phyloP scores from a whole-genome alignment of 352 stramenopile species.

The Globisporangium ultimum region DNA sequence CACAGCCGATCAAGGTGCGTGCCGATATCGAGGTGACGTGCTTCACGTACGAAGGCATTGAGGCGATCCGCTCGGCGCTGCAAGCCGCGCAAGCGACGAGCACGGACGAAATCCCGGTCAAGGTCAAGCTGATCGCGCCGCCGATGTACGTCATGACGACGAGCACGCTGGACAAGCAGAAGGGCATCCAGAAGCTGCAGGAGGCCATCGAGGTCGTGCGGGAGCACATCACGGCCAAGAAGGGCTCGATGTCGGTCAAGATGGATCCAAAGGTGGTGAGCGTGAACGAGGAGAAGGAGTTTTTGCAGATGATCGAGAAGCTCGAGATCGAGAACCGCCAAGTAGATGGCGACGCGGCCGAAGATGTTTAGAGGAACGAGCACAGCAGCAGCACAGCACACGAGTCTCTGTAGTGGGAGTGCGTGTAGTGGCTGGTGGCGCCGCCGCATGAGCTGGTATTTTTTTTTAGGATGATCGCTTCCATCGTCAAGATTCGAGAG shows the following conservation, averaged over 20 bases:
- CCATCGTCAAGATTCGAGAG: too few relatives aligned
- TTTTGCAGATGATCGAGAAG: slow-evolving; percentile 99
- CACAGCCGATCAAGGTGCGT: slow-evolving; percentile 99
- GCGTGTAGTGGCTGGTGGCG: too few relatives aligned
- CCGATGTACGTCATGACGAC: slow-evolving; percentile 99
- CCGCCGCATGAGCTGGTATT: too few relatives aligned
- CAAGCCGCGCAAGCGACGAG: slow-evolving; percentile 84
- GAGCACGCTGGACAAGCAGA: slow-evolving; percentile 97
- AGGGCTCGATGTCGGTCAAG: slow-evolving; percentile 95
- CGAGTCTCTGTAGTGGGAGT: too few relatives aligned
- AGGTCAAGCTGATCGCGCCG: slow-evolving; percentile 99
- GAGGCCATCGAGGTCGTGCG: slow-evolving; percentile 95
- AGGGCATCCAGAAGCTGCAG: slow-evolving; percentile 96
- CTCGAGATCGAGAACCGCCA: slow-evolving; percentile 98
- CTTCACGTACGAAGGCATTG: slow-evolving; percentile 99
- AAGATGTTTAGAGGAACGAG: slow-evolving; percentile 70
- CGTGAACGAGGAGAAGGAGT: slow-evolving; percentile 98
- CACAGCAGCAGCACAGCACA: too few relatives aligned
- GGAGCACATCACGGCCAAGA: slow-evolving; percentile 93
- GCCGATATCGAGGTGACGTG: slow-evolving; percentile 99
- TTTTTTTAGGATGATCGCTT: too few relatives aligned
- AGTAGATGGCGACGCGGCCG: slow-evolving; percentile 96
- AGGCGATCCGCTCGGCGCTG: slow-evolving; percentile 97
- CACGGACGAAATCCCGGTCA: slow-evolving; percentile 91
- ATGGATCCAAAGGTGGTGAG: slow-evolving; percentile 99